Percentiles rank a stretch among this genome's conserved stretches.
phyloP scores from a whole-genome alignment of 2,329 filamentous ascomycete species.

The Trichoderma brevicompactum region DNA sequence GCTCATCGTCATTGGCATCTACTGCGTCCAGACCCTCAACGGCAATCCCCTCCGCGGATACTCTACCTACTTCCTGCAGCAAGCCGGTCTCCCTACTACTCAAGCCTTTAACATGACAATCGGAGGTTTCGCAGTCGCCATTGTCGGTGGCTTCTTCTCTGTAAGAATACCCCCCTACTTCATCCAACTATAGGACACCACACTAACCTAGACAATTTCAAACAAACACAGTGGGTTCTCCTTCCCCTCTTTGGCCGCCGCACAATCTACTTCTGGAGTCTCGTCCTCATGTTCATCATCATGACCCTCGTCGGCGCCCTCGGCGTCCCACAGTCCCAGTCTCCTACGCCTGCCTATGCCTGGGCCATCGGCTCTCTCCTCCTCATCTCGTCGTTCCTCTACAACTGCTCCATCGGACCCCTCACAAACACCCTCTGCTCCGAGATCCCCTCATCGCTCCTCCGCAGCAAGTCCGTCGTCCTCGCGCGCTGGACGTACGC shows the following conservation, averaged over 20 bases:
- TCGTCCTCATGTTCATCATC: constrained; percentile 44
- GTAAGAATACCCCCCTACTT: neutral
- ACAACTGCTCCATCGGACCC: constrained; percentile 59
- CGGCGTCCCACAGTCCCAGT: neutral
- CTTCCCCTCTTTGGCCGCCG: constrained; percentile 51
- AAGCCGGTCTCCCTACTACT: constrained; percentile 37
- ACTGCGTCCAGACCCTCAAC: constrained; percentile 37
- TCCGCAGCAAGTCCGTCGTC: constrained; percentile 60
- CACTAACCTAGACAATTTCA: neutral
- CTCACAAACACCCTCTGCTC: constrained; percentile 57
- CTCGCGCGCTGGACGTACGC: constrained; percentile 51
- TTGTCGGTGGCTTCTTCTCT: constrained; percentile 49
- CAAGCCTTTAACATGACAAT: constrained; percentile 40
- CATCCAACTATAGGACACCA: neutral
- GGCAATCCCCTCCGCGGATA: constrained; percentile 38
- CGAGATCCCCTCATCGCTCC: constrained; percentile 57
- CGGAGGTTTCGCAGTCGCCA: constrained; percentile 43
- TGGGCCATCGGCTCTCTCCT: constrained; percentile 54
- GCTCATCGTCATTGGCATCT: constrained; percentile 50
- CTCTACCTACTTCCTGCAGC: constrained; percentile 38
- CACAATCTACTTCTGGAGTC: constrained; percentile 50
- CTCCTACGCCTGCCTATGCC: constrained; percentile 34
- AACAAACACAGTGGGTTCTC: constrained; percentile 43
- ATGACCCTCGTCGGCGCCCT: constrained; percentile 51
- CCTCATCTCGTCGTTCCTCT: constrained; percentile 57